Evolutionary conservation across 164 flowering plant species (phyloP).

Genomic region (Vitis rotundifolia): DNA sequence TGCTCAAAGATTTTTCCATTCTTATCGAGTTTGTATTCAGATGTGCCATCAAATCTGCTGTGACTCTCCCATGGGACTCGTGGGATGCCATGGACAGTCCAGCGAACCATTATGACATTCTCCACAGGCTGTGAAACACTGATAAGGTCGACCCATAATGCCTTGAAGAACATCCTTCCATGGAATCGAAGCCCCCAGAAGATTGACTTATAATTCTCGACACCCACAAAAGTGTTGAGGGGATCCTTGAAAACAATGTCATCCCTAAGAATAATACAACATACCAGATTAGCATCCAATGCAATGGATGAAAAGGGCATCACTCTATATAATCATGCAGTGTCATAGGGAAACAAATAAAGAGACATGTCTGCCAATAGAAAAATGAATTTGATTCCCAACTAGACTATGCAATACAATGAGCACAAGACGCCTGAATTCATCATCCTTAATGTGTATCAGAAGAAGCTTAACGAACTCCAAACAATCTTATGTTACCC

Average conservation of each 20-base stretch:
- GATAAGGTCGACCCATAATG: conserved; percentile 61
- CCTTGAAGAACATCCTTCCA: conserved; percentile 74
- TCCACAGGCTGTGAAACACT: conserved; percentile 85
- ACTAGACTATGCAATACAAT: no score
- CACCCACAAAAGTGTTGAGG: conserved; percentile 69
- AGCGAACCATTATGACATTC: conserved; percentile 67
- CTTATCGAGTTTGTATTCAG: conserved; percentile 80
- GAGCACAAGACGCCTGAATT: no score
- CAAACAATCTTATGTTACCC: no score
- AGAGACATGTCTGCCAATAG: no score
- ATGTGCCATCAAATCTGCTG: conserved; percentile 81
- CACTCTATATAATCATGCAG: no score
- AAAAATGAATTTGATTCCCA: no score
- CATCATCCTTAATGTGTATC: no score
- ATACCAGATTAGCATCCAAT: no score
- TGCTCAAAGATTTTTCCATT: conserved; percentile 86
- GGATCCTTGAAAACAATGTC: conserved; percentile 86
- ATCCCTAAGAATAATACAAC: conserved; percentile 45
- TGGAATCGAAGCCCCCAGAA: conserved; percentile 77
- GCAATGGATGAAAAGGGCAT: no score
- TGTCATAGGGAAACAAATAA: no score
- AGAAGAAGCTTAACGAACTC: no score
- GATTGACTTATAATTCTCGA: conserved; percentile 80
- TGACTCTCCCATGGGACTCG: conserved; percentile 83
- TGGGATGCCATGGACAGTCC: conserved; percentile 79